Percentiles rank a stretch among this genome's conserved stretches.
Conservation (phyloP, 2,329 filamentous ascomycete genomes). For the Fusarium vanettenii region DNA sequence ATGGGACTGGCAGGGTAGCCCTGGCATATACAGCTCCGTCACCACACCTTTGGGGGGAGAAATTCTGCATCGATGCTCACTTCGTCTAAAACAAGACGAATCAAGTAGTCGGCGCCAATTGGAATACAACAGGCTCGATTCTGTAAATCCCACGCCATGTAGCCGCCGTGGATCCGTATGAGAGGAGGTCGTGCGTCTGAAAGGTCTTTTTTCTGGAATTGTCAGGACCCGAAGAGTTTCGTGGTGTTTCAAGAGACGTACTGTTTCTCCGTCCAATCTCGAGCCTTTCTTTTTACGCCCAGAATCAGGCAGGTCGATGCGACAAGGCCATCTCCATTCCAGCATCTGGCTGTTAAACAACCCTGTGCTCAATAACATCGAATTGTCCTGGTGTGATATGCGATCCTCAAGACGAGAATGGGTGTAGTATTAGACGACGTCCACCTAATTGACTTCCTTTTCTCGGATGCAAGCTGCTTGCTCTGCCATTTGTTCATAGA, state of each 20-base stretch:
- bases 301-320: not conserved
- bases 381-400: not conserved
- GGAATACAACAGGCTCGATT: not conserved
- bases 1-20: conserved; percentile 32
- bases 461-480: conserved; percentile 4
- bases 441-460: not conserved
- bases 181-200: not conserved
- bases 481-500: conserved; percentile 9
- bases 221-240: not conserved
- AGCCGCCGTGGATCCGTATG: not conserved
- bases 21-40: conserved; percentile 22
- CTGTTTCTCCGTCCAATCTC: not conserved
- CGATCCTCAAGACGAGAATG: not conserved
- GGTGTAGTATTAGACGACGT: not conserved
- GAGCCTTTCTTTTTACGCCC: not conserved
- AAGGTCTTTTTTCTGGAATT: not conserved
- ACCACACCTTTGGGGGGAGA: not conserved
- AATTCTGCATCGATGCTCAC: conserved; percentile 9
- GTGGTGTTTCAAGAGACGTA: not conserved
- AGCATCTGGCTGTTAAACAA: not conserved
- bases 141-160: not conserved
- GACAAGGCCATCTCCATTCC: not conserved
- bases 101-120: not conserved
- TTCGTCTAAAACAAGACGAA: conserved; percentile 2
- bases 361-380: not conserved